Conservation (phyloP, 2,329 filamentous ascomycete species). For the Fusarium scirpi region DNA sequence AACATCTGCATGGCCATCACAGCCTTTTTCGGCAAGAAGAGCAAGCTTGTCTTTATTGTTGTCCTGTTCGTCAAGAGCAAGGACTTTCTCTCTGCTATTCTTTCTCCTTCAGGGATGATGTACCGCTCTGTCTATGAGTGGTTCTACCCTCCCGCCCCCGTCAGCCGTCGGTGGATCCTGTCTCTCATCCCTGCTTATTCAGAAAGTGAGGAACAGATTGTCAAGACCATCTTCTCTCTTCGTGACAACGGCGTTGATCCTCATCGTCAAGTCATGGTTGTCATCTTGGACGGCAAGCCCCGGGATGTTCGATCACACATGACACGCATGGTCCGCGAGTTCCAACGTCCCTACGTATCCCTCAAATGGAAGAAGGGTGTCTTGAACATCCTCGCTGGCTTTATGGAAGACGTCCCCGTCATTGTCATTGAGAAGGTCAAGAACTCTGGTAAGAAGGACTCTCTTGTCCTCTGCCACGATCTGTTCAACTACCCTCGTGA, state of each 20-base stretch:
- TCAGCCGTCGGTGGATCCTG: slow-evolving; percentile 29
- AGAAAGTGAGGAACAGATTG: slow-evolving; percentile 43
- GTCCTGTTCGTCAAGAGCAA: slow-evolving; percentile 43
- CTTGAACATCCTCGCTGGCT: slow-evolving; percentile 31
- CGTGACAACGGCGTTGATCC: slow-evolving; percentile 40
- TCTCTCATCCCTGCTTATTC: slow-evolving; percentile 43
- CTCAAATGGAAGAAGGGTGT: slow-evolving; percentile 40
- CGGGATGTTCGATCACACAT: slow-evolving; percentile 37
- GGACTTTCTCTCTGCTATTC: slow-evolving; percentile 35
- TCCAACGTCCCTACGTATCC: slow-evolving; percentile 35
- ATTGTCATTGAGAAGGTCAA: slow-evolving; percentile 43
- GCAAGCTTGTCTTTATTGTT: slow-evolving; percentile 30
- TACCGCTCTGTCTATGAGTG: not conserved
- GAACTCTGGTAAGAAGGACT: slow-evolving; percentile 42
- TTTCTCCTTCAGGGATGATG: slow-evolving; percentile 32
- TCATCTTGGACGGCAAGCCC: slow-evolving; percentile 37
- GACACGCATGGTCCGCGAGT: slow-evolving; percentile 29
- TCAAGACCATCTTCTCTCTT: slow-evolving; percentile 41
- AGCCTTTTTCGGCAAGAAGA: slow-evolving; percentile 35
- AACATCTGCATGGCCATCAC: slow-evolving; percentile 34
- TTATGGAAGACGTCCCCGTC: slow-evolving; percentile 41
- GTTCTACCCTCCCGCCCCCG: slow-evolving; percentile 16
- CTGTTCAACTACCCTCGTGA: slow-evolving; percentile 39
- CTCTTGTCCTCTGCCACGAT: slow-evolving; percentile 36
- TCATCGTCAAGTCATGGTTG: slow-evolving; percentile 41